Evolutionary conservation across 371 early-diverging fungal species (phyloP), one percentile per base, ranked within the genome.

Genomic region (Apophysomyces elegans): DNA sequence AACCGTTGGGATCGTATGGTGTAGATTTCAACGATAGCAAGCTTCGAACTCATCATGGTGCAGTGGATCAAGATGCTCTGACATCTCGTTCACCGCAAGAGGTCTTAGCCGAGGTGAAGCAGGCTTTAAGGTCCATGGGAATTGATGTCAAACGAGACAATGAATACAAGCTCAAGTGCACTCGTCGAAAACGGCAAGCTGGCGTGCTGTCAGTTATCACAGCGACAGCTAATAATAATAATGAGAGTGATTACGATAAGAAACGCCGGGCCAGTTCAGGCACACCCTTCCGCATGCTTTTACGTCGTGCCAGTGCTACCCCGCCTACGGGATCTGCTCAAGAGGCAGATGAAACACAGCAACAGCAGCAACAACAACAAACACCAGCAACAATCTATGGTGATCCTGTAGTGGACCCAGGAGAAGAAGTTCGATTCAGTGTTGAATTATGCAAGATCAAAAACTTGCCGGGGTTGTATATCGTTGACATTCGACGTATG

Each of bases 401-500:
- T 44, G 94, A 98, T 64, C 86, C 92, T 8, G 81, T 86, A 7
- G 91, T 94, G 43, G 96, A 96, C 75, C 82, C 89, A 5, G 92
- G 92, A 35, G 93, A 91, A 41, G 94, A 93, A 75, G 86, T 94
- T 13, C 84, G 91, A 14, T 90, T 96, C 77, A 86, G 90, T 45
- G 87, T 97, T 13, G 95, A 96, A 77, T 67, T 97, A 39, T 94
- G 95, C 79, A 88, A 87, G 67, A 90, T 97, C 74, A 93, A 93
- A 77, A 95, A 95, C 74, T 73, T 96, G 62, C 88, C 85, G 45
- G 93, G 92, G 35, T 84, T 96, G n/a, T 93, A 91, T 76, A 92
- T 95, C 67, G 95, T 97, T 39, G 93, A 95, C 70, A 88, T 97
- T 73, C 89, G 94, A 70, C 88, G 98, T 58, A 81, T 92, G 79